Evolutionary conservation across 805 yeast genomes (phyloP).

Genomic region (Wickerhamiella bombiphila): DNA sequence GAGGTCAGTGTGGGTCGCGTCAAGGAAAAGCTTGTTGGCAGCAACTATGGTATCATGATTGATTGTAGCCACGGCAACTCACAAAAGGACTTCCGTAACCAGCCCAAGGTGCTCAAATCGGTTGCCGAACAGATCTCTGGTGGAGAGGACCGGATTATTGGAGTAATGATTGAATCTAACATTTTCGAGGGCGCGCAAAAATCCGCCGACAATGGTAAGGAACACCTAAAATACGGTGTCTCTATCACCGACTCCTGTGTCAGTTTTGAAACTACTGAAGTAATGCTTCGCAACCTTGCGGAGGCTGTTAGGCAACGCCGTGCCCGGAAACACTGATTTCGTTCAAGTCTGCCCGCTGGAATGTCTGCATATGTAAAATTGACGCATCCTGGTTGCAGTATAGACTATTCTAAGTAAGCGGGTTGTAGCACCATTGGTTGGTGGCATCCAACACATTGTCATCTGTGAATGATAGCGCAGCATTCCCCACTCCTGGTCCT

Average conservation of each 20-base stretch:
- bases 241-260: slow-evolving; percentile 97
- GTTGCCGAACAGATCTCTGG: slow-evolving; percentile 69
- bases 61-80: slow-evolving; percentile 99
- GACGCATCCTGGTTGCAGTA: too few relatives aligned
- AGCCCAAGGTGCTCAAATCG: slow-evolving; percentile 75
- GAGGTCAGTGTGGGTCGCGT: slow-evolving; percentile 62
- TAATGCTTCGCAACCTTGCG: slow-evolving; percentile 64
- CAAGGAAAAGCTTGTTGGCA: slow-evolving; percentile 44
- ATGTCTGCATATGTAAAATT: too few relatives aligned
- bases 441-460: too few relatives aligned
- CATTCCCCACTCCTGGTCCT: too few relatives aligned
- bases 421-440: too few relatives aligned
- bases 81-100: slow-evolving; percentile 83
- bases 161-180: slow-evolving; percentile 92
- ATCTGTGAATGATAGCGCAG: too few relatives aligned
- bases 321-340: neutral
- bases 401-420: too few relatives aligned
- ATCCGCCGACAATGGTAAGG: slow-evolving; percentile 43
- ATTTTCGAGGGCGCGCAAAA: slow-evolving; percentile 84
- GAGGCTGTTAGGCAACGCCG: slow-evolving; percentile 67
- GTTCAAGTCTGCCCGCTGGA: too few relatives aligned
- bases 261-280: slow-evolving; percentile 75
- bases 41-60: slow-evolving; percentile 49
- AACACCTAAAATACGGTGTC: slow-evolving; percentile 74
- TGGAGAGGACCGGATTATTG: slow-evolving; percentile 73